Evolutionary conservation across 305 asterid species (phyloP).

Genomic region (Fraxinus xanthoxyloides): DNA sequence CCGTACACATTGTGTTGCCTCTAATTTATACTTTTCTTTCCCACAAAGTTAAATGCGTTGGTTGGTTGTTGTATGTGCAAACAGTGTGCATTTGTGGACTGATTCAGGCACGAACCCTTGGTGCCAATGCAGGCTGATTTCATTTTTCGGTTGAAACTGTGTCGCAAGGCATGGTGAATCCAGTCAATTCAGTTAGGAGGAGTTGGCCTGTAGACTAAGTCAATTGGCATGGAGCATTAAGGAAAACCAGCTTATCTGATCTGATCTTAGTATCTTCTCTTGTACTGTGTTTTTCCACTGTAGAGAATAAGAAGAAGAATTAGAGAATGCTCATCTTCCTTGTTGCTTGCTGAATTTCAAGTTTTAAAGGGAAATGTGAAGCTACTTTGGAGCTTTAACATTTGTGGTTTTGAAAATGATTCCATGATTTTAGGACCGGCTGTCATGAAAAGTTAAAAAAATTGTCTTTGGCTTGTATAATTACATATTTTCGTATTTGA

Average conservation of each 20-base stretch:
- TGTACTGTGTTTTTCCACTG: not conserved
- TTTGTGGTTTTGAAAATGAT: not conserved
- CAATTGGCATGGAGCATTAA: not conserved
- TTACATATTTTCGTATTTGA: not conserved
- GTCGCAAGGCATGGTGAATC: not conserved
- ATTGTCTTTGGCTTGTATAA: slow-evolving; percentile 5
- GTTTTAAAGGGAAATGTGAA: not conserved
- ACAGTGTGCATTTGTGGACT: not conserved
- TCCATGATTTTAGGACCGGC: slow-evolving; percentile 1
- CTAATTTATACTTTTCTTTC: not conserved
- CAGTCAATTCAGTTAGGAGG: not conserved
- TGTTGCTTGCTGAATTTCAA: not conserved
- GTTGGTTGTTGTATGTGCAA: not conserved
- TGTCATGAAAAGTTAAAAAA: not conserved
- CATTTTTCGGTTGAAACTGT: too few species aligned
- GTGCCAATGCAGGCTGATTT: too few species aligned
- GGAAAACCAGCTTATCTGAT: not conserved
- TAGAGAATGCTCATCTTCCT: not conserved
- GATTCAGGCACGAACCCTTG: too few species aligned
- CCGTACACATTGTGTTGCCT: not conserved
- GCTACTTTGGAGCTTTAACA: not conserved
- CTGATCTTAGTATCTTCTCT: not conserved
- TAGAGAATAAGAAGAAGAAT: not conserved
- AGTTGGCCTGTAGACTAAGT: not conserved
- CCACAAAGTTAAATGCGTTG: not conserved